Evolutionary conservation across 2,329 filamentous ascomycete species (phyloP).

Genomic region (Tolypocladium amazonense): DNA sequence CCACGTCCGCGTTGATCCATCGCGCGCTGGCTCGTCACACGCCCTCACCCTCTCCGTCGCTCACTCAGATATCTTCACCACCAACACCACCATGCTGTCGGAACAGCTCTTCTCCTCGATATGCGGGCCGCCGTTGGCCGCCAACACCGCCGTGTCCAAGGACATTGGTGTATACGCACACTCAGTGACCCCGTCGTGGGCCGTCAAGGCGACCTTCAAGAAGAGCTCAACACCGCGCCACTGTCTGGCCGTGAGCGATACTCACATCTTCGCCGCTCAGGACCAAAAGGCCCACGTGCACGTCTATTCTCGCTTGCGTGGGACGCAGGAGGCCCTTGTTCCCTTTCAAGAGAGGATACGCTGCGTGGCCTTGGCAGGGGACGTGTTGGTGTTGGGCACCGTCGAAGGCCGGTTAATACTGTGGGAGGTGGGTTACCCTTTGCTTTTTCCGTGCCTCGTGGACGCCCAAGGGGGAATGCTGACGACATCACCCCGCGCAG

Average conservation of each 20-base stretch:
- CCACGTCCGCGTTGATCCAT: not conserved
- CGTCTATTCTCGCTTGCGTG: conserved; percentile 76
- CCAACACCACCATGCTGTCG: conserved; percentile 36
- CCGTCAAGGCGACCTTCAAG: conserved; percentile 74
- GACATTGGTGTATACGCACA: conserved; percentile 85
- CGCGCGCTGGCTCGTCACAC: not conserved
- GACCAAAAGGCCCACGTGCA: conserved; percentile 85
- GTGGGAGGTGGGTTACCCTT: conserved; percentile 65
- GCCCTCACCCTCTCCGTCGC: not conserved
- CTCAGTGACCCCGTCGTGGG: conserved; percentile 65
- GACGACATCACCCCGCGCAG: conserved; percentile 27
- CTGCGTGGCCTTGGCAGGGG: conserved; percentile 60
- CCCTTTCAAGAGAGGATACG: conserved; percentile 82
- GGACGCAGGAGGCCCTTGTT: conserved; percentile 79
- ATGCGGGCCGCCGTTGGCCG: conserved; percentile 44
- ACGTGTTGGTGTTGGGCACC: conserved; percentile 71
- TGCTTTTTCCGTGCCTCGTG: conserved; percentile 7
- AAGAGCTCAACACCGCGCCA: conserved; percentile 77
- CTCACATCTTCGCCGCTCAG: conserved; percentile 87
- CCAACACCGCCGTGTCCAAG: conserved; percentile 55
- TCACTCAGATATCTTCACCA: not conserved
- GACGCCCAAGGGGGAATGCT: not conserved
- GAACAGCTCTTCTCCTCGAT: conserved; percentile 51
- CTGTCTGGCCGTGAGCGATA: conserved; percentile 67
- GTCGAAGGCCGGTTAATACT: conserved; percentile 76